Base-by-base conservation (phyloP, 1,284 basidiomycete genomes). In the Moniliophthora roreri region DNA sequence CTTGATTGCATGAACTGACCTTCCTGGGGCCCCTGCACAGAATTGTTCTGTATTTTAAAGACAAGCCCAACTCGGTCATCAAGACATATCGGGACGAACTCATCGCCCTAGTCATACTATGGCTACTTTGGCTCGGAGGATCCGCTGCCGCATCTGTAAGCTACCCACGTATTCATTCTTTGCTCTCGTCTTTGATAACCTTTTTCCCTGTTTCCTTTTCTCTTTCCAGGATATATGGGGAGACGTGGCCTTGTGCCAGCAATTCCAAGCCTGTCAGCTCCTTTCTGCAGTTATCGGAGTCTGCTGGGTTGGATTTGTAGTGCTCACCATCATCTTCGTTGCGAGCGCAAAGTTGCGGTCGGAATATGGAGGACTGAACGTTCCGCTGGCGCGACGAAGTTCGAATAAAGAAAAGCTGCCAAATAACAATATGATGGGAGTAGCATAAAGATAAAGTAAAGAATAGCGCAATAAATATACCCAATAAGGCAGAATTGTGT, bases 1-100 rank as follows among this genome's bases (percentile, higher is more conserved):
- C 18, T 3, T 4, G 21, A 10, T 11, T 21, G 11, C 23, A 10
- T 18, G 40, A 16, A 46, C n/a, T 4, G 11, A 28, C 24, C 11
- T 32, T 8, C 1, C 1, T 32, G 9, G n/a, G n/a, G n/a, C n/a
- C 7, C 23, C 23, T 6, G 13, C 15, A 9, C 18, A 46, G 44
- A n/a, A 32, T 46, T 26, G 10, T n/a, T 8, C 24, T 46, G 24
- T 46, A 46, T 16, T 46, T 32, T 7, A 26, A 26, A n/a, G 24
- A 28, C 4, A 24, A 15, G 4, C 24, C 21, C 7, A 46, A 46
- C 26, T 32, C 44, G 10, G 13, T 46, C 11, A n/a, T 46, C n/a
- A 23, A 18, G 44, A 46, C 44, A 21, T 46, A 46, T 32, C 44
- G 44, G 11, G 44, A 46, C 10, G 44, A 46, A 32, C n/a, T 36